Percentiles rank a stretch among this genome's conserved stretches.
phyloP scores from a whole-genome alignment of 2,329 filamentous ascomycete genomes.

The Diaporthe sp. region DNA sequence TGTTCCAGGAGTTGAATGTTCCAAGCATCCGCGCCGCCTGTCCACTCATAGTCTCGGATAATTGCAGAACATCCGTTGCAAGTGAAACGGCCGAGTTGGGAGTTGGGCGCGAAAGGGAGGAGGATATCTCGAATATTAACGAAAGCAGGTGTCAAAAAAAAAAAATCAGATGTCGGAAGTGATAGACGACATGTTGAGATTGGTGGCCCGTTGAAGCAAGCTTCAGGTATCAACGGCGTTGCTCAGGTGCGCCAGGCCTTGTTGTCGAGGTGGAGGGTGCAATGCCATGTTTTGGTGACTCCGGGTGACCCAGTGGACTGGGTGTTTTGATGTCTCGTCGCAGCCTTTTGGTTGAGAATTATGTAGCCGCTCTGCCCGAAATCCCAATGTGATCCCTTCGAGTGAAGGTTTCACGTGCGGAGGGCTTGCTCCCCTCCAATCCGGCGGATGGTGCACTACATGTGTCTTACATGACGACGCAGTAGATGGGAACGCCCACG shows the following conservation, averaged over 20 bases:
- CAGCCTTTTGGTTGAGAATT: not conserved
- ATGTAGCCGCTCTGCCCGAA: not conserved
- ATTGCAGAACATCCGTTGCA: not conserved
- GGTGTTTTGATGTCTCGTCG: not conserved
- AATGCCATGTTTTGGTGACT: not conserved
- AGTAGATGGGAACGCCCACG: not conserved
- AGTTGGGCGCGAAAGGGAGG: not conserved
- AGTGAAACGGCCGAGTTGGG: not conserved
- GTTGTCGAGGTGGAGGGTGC: not conserved
- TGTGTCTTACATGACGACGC: conserved; percentile 10
- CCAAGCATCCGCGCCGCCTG: not conserved
- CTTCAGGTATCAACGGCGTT: not conserved
- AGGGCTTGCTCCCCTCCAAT: not conserved
- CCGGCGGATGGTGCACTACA: not conserved
- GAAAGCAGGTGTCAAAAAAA: not conserved
- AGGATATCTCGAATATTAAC: not conserved
- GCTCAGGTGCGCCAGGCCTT: not conserved
- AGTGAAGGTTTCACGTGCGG: no score
- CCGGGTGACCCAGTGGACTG: not conserved
- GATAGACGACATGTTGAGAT: conserved; percentile 1
- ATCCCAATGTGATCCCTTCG: not conserved
- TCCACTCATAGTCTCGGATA: not conserved
- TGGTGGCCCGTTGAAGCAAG: not conserved
- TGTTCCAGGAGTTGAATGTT: not conserved
- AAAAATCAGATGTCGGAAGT: not conserved